Conservation (phyloP, 2,329 filamentous ascomycete genomes). For the Xylaria sp. region DNA sequence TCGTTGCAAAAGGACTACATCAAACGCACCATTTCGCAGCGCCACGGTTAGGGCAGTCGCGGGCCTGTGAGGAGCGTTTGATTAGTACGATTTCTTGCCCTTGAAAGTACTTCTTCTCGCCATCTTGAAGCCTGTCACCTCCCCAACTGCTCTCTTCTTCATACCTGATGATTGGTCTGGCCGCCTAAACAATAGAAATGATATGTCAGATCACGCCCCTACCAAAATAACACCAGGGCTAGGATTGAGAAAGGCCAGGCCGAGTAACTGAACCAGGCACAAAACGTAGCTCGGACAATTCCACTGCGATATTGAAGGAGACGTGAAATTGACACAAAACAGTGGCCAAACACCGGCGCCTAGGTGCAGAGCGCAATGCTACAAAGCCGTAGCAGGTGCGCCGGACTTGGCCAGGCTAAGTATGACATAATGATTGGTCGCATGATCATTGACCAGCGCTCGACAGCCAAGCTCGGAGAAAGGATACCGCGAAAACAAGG, state of each 20-base stretch:
- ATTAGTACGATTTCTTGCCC: slow-evolving; percentile 35
- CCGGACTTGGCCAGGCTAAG: not conserved
- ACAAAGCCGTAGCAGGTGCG: slow-evolving; percentile 6
- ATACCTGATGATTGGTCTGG: slow-evolving; percentile 76
- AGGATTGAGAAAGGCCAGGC: slow-evolving; percentile 8
- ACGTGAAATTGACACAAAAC: not conserved
- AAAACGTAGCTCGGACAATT: slow-evolving; percentile 3
- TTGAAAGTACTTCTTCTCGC: slow-evolving; percentile 17
- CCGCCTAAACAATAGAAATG: slow-evolving; percentile 60
- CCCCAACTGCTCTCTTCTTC: slow-evolving; percentile 38
- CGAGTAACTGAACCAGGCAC: slow-evolving; percentile 29
- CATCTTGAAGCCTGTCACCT: slow-evolving; percentile 9
- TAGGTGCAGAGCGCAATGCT: slow-evolving; percentile 5
- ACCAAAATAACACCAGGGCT: slow-evolving; percentile 22
- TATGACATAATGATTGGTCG: slow-evolving; percentile 6
- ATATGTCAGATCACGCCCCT: slow-evolving; percentile 36
- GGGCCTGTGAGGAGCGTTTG: slow-evolving; percentile 59
- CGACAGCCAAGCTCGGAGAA: not conserved
- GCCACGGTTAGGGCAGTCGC: slow-evolving; percentile 85
- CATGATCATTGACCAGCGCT: slow-evolving; percentile 4
- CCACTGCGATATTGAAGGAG: not conserved
- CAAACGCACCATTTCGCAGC: slow-evolving; percentile 76
- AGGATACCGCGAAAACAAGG: not conserved
- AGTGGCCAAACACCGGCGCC: not conserved
- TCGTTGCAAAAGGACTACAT: not conserved